phyloP scores from a whole-genome alignment of 2,329 filamentous ascomycete species.

The Colletotrichum sp. region DNA sequence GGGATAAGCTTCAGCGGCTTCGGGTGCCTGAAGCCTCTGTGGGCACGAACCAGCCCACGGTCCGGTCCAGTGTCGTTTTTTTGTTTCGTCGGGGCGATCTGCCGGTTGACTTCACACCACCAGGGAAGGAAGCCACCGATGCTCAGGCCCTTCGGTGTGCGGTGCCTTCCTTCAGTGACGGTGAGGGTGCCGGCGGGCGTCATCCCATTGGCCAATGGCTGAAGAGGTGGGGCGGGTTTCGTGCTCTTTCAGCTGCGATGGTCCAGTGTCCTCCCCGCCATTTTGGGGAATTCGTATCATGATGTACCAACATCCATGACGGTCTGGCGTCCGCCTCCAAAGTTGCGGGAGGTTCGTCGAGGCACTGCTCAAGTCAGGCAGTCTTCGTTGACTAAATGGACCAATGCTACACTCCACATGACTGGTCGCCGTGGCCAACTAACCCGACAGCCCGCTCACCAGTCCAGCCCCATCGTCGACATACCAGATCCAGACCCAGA shows the following conservation, averaged over 20 bases:
- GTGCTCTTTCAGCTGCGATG: neutral
- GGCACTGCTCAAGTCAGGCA: neutral
- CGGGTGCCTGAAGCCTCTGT: neutral
- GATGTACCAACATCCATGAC: neutral
- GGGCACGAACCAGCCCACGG: neutral
- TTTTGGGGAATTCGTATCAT: neutral
- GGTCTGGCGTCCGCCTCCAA: neutral
- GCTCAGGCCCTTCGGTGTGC: neutral
- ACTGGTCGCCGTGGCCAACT: neutral
- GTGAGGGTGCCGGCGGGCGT: neutral
- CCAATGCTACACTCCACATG: conserved; percentile 2
- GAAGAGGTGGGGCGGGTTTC: neutral
- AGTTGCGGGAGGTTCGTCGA: neutral
- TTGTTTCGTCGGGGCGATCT: neutral
- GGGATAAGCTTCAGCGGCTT: neutral
- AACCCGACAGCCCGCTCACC: neutral
- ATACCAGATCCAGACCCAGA: neutral
- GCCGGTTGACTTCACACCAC: neutral
- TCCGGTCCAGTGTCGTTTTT: neutral
- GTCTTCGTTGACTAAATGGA: neutral
- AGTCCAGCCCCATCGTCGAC: neutral
- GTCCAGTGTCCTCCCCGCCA: neutral
- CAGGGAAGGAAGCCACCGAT: neutral
- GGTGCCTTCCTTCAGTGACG: neutral
- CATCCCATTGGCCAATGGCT: neutral